phyloP scores from a whole-genome alignment of 495 filamentous ascomycete species.

The Aspergillus bertholletiae region DNA sequence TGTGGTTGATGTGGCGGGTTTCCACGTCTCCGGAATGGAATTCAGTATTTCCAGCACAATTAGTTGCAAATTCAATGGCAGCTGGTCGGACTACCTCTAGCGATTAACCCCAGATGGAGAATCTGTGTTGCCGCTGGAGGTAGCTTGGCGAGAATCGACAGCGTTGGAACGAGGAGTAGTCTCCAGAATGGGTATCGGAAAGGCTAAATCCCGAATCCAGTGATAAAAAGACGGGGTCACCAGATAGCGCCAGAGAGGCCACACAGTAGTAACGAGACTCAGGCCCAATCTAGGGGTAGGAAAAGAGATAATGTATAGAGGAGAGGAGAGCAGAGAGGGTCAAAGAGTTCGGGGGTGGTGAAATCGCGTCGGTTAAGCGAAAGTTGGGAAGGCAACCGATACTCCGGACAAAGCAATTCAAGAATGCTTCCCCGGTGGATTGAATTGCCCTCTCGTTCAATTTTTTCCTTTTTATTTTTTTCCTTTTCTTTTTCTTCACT shows the following conservation, averaged over 20 bases:
- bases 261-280: slow-evolving; percentile 3
- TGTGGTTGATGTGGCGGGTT: slow-evolving; percentile 3
- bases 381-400: slow-evolving; percentile 14
- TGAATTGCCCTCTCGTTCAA: background rate
- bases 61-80: slow-evolving; percentile 19
- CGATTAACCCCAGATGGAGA: slow-evolving; percentile 39
- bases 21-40: background rate
- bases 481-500: slow-evolving; percentile 2
- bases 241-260: background rate
- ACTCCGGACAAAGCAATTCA: slow-evolving; percentile 20
- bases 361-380: slow-evolving; percentile 15
- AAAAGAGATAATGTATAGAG: background rate
- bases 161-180: slow-evolving; percentile 6
- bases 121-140: slow-evolving; percentile 46
- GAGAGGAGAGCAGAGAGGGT: background rate
- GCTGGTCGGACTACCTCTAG: slow-evolving; percentile 37
- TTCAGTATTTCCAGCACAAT: slow-evolving; percentile 5
- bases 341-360: slow-evolving; percentile 8
- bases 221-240: background rate
- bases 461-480: slow-evolving; percentile 1
- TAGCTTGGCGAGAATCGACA: slow-evolving; percentile 25
- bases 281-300: background rate
- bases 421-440: slow-evolving; percentile 8
- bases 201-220: background rate
- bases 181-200: slow-evolving; percentile 11